Conservation (phyloP, 169 alveolate genomes). For the Plasmodium chabaudi region DNA sequence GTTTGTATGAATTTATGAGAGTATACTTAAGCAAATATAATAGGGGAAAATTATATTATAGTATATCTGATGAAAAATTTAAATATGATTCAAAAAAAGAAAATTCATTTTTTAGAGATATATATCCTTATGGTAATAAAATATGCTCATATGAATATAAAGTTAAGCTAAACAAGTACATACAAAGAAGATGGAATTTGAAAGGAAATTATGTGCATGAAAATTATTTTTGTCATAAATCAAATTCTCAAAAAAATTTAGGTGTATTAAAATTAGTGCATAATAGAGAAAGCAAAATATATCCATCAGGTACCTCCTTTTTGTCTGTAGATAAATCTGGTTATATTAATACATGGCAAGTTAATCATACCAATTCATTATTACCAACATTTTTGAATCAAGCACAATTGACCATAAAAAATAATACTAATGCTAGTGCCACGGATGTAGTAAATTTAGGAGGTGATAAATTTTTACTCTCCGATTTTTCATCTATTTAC, state of each 20-base stretch:
- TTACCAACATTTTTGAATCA: conserved; percentile 23
- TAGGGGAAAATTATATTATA: conserved; percentile 37
- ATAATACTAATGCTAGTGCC: not conserved
- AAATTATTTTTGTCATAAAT: conserved; percentile 39
- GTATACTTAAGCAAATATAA: conserved; percentile 53
- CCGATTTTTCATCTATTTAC: conserved; percentile 21
- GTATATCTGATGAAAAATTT: conserved; percentile 35
- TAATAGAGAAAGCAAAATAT: conserved; percentile 26
- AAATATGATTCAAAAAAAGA: conserved; percentile 8
- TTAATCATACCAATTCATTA: conserved; percentile 37
- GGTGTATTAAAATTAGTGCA: conserved; percentile 56
- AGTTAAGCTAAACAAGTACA: conserved; percentile 49
- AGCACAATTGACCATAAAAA: conserved; percentile 15
- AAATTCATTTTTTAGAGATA: conserved; percentile 13
- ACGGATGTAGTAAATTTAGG: conserved; percentile 28
- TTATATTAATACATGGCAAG: conserved; percentile 45
- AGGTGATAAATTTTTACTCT: conserved; percentile 17
- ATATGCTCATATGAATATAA: conserved; percentile 45
- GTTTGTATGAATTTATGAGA: conserved; percentile 51
- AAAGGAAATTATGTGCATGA: conserved; percentile 70
- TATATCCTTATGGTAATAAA: conserved; percentile 71
- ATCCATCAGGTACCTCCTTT: conserved; percentile 51
- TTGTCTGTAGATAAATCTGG: conserved; percentile 57
- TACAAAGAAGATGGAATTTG: conserved; percentile 75
- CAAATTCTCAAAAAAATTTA: conserved; percentile 1